Percentiles rank a stretch among this genome's conserved stretches.
phyloP scores from a whole-genome alignment of 2,329 filamentous ascomycete genomes.

The Microdochium trichocladiopsis region DNA sequence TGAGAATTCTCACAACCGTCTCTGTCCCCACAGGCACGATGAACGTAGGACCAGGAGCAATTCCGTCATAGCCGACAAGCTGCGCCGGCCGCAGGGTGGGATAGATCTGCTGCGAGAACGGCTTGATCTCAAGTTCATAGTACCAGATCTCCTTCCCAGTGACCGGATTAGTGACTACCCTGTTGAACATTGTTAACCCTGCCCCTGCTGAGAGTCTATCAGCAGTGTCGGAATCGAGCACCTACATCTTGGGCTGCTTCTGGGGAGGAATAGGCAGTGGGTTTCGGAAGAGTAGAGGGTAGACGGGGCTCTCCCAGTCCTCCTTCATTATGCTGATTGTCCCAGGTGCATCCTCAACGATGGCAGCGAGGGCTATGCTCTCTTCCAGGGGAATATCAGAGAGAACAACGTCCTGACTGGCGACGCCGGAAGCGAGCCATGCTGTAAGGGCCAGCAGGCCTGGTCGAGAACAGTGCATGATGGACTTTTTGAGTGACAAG shows the following conservation, averaged over 20 bases:
- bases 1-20: conserved; percentile 45
- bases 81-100: conserved; percentile 22
- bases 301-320: conserved; percentile 22
- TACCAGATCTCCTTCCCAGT: conserved; percentile 26
- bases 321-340: conserved; percentile 4
- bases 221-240: too few species aligned
- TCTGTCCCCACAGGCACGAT: conserved; percentile 39
- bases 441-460: conserved; percentile 7
- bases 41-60: conserved; percentile 46
- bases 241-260: conserved; percentile 32
- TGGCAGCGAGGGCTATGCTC: conserved; percentile 7
- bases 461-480: background rate
- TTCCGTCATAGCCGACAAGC: conserved; percentile 44
- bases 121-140: conserved; percentile 24
- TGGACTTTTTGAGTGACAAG: background rate
- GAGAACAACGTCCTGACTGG: conserved; percentile 8
- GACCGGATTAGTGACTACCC: conserved; percentile 24
- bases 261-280: conserved; percentile 33
- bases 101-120: conserved; percentile 26
- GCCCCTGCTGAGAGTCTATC: too few species aligned
- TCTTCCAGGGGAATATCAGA: conserved; percentile 13
- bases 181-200: too few species aligned
- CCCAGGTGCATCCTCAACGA: conserved; percentile 11
- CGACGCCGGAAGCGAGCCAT: conserved; percentile 7
- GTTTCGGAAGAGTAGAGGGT: conserved; percentile 27